Conservation (phyloP, 176 grass and related monocot species). For the Aegilops sharonensis region DNA sequence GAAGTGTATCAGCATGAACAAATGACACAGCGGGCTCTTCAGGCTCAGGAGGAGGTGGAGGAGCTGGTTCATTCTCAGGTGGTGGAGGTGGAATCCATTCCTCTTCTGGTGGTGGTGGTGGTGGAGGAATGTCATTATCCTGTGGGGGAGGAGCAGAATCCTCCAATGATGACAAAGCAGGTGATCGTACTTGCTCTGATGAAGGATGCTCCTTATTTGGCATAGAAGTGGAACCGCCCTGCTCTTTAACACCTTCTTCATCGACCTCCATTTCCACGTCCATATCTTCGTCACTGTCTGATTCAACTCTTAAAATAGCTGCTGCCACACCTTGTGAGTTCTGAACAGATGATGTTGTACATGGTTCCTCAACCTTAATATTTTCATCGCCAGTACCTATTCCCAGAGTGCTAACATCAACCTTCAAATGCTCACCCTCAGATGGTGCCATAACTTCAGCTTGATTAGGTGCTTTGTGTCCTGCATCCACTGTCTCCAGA, state of each 20-base stretch:
- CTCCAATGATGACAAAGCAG: constrained; percentile 22
- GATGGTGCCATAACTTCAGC: constrained; percentile 27
- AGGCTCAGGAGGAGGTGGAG: constrained; percentile 47
- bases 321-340: constrained; percentile 14
- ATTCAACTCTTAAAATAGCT: constrained; percentile 36
- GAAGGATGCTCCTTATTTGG: constrained; percentile 32
- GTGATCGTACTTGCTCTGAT: constrained; percentile 23
- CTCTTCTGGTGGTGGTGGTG: constrained; percentile 74
- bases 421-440: constrained; percentile 36
- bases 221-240: constrained; percentile 3
- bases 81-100: constrained; percentile 91
- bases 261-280: constrained; percentile 99
- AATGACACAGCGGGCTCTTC: constrained; percentile 55
- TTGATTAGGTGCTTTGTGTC: constrained; percentile 36
- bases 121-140: constrained; percentile 57
- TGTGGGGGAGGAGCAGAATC: constrained; percentile 40
- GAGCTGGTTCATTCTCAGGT: constrained; percentile 68
- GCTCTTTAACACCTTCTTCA: constrained; percentile 56
- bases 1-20: constrained; percentile 37
- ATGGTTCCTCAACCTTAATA: constrained; percentile 23
- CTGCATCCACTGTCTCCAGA: constrained; percentile 16
- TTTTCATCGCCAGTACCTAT: constrained; percentile 33
- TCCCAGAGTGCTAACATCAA: constrained; percentile 11
- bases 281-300: constrained; percentile 69
- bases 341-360: constrained; percentile 21